These are phyloP conservation scores for Chlorella ohadii DNA, from an alignment of 139 green algal genomes.

Conservation along the genomic window DNA sequence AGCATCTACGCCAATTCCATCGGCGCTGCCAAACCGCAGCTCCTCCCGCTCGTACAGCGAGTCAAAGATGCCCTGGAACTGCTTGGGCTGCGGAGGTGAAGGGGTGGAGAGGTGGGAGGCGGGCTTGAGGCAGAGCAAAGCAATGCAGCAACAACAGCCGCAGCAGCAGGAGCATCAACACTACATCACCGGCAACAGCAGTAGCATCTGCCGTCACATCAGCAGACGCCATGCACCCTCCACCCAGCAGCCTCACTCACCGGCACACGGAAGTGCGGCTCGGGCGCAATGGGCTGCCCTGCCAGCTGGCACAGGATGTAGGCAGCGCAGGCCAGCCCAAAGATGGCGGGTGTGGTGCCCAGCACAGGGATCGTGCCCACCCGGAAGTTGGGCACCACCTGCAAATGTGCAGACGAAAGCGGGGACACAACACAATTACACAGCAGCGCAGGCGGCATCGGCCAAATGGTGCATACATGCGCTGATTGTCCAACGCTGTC, in stretches of 20 bases:
- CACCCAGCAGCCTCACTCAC: slow-evolving; percentile 3
- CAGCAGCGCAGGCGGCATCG: no score
- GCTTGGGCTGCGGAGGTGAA: slow-evolving; percentile 14
- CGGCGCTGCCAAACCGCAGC: slow-evolving; percentile 43
- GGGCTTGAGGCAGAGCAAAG: no score
- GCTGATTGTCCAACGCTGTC: no score
- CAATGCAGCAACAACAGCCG: no score
- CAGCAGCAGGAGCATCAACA: not conserved
- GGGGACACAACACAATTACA: no score
- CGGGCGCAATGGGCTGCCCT: slow-evolving; percentile 58
- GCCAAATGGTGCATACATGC: no score
- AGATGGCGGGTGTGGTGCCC: slow-evolving; percentile 91
- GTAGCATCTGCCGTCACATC: no score
- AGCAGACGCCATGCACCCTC: not conserved
- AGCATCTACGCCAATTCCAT: slow-evolving; percentile 54
- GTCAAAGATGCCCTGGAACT: slow-evolving; percentile 76
- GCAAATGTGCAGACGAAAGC: not conserved
- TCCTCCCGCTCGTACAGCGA: slow-evolving; percentile 84
- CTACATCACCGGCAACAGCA: no score
- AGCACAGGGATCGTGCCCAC: slow-evolving; percentile 97
- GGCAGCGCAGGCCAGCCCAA: slow-evolving; percentile 90
- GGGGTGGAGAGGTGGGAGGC: no score
- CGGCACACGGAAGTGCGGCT: slow-evolving; percentile 75
- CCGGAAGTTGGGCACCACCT: slow-evolving; percentile 96
- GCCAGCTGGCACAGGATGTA: slow-evolving; percentile 89